Percentiles rank a stretch among this genome's conserved stretches.
Conservation (phyloP, 371 early-diverging fungal species). For the Polyrhizophydium stewartii region DNA sequence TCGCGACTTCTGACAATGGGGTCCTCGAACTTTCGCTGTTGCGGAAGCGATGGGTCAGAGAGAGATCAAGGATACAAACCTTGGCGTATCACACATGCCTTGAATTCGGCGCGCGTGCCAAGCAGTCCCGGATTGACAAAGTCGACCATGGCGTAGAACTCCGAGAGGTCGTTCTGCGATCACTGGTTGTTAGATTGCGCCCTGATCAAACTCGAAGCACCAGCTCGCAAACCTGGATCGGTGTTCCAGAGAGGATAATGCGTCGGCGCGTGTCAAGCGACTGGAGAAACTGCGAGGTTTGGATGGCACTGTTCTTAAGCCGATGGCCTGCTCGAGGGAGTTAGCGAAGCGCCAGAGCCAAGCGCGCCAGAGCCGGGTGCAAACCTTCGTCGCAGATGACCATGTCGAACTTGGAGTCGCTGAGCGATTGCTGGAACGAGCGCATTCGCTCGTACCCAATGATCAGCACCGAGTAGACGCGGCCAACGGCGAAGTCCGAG, state of each 20-base stretch:
- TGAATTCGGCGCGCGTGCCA: constrained; percentile 30
- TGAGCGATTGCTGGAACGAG: constrained; percentile 24
- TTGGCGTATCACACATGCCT: constrained; percentile 6
- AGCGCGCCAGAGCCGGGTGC: neutral
- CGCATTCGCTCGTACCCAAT: constrained; percentile 50
- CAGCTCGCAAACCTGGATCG: constrained; percentile 45
- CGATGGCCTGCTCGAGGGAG: constrained; percentile 47
- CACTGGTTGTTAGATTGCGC: neutral
- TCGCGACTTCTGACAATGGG: constrained; percentile 46
- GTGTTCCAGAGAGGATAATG: constrained; percentile 65
- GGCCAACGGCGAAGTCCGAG: constrained; percentile 44
- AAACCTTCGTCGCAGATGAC: constrained; percentile 42
- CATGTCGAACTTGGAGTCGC: constrained; percentile 41
- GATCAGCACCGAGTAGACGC: constrained; percentile 46
- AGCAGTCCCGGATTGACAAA: constrained; percentile 63
- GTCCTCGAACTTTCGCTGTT: constrained; percentile 47
- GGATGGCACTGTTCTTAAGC: constrained; percentile 55
- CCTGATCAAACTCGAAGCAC: too few relatives aligned
- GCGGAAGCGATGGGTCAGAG: constrained; percentile 4
- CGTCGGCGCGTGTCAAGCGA: constrained; percentile 37
- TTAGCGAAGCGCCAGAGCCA: neutral
- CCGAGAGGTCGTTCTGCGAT: constrained; percentile 23
- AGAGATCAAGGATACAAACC: neutral
- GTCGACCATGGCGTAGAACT: constrained; percentile 56
- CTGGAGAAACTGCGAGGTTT: constrained; percentile 44